Evolutionary conservation across 805 yeast species (phyloP).

Genomic region (Blastobotrys attinorum): DNA sequence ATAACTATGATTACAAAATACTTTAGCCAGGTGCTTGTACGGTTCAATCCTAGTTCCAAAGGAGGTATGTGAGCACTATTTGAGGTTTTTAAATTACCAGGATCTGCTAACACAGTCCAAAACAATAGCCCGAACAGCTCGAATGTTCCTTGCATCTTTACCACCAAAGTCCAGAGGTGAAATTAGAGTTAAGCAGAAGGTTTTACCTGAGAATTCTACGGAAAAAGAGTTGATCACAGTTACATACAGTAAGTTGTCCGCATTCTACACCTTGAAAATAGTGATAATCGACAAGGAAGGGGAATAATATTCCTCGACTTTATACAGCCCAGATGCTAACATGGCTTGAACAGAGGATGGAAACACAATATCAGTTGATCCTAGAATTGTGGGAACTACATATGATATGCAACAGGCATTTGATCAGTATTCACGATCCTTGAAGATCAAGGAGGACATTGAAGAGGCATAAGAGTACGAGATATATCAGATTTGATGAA

Average conservation of each 20-base stretch:
- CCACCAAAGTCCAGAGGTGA: conserved; percentile 65
- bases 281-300: too few relatives aligned
- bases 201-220: conserved; percentile 40
- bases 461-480: conserved; percentile 26
- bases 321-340: too few relatives aligned
- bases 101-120: neutral
- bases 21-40: conserved; percentile 67
- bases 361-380: conserved; percentile 58
- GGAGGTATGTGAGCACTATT: conserved; percentile 39
- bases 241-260: conserved; percentile 41
- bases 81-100: neutral
- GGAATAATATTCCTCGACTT: too few relatives aligned
- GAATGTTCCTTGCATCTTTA: conserved; percentile 68
- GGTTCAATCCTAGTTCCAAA: conserved; percentile 66
- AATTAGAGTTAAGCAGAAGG: conserved; percentile 57
- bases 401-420: conserved; percentile 58
- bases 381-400: conserved; percentile 41
- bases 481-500: too few relatives aligned
- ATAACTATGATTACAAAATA: conserved; percentile 77
- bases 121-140: conserved; percentile 57
- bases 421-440: conserved; percentile 74
- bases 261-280: too few relatives aligned
- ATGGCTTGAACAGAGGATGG: conserved; percentile 69
- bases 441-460: conserved; percentile 68
- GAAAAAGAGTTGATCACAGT: conserved; percentile 62